Conservation (phyloP, 139 green algal genomes). For the Chlorella sp. region DNA sequence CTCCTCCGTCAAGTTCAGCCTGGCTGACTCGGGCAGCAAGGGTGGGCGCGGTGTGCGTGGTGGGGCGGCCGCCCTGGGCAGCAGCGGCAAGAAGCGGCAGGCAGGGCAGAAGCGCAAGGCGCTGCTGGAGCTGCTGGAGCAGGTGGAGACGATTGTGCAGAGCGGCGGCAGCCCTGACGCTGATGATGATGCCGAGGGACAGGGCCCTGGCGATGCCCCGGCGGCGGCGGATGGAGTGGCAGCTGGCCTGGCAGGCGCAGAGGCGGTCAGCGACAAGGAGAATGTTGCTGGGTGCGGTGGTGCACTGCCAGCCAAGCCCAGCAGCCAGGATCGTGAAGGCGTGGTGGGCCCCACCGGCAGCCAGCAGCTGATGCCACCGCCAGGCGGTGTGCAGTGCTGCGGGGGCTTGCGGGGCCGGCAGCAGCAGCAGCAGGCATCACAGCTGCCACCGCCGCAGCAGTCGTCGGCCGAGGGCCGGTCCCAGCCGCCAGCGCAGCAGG, state of each 20-base stretch:
- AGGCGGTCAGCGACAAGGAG: constrained; percentile 9
- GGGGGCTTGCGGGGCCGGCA: constrained; percentile 8
- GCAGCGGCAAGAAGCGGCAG: constrained; percentile 30
- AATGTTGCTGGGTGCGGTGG: not conserved
- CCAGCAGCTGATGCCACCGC: constrained; percentile 35
- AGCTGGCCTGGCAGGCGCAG: not conserved
- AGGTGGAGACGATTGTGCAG: constrained; percentile 27
- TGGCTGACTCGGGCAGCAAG: constrained; percentile 8
- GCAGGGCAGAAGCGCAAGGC: constrained; percentile 27
- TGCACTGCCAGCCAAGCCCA: not conserved
- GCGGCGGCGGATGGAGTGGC: not conserved
- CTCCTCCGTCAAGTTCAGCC: constrained; percentile 25
- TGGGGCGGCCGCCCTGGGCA: not conserved
- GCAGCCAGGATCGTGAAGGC: not conserved
- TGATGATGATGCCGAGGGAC: not conserved
- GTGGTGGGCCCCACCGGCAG: constrained; percentile 7
- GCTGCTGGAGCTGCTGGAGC: constrained; percentile 47
- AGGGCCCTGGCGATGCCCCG: not conserved
- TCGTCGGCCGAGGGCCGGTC: not conserved
- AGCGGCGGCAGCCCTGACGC: not conserved
- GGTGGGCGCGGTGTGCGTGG: not conserved
- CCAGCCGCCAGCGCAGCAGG: not conserved
- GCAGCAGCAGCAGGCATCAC: constrained; percentile 24
- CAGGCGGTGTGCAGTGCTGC: not conserved
- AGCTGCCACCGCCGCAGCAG: constrained; percentile 2